Evolutionary conservation across 345 rosid genomes (phyloP).

Genomic region (Cardiospermum halicacabum): DNA sequence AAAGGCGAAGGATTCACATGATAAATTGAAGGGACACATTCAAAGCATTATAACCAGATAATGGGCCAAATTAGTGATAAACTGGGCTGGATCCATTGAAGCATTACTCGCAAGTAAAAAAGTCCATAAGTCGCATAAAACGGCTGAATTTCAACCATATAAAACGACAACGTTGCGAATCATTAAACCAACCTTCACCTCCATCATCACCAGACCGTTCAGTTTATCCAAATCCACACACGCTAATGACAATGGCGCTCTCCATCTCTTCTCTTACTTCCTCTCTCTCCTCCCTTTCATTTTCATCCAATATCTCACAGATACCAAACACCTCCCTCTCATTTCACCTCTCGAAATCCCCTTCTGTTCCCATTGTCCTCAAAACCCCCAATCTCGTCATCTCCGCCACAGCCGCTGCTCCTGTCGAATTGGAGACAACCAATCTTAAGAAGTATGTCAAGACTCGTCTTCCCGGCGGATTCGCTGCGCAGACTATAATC

Average conservation of each 20-base stretch:
- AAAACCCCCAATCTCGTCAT: slow-evolving; percentile 37
- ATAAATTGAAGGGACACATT: too few relatives aligned
- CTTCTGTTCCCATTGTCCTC: slow-evolving; percentile 25
- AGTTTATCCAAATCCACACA: not conserved
- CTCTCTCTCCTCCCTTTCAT: slow-evolving; percentile 71
- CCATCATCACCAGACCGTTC: too few relatives aligned
- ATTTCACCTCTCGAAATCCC: slow-evolving; percentile 27
- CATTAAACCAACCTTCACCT: too few relatives aligned
- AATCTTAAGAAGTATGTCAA: slow-evolving; percentile 74
- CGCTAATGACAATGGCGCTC: slow-evolving; percentile 40
- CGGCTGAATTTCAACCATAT: too few relatives aligned
- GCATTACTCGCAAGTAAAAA: too few relatives aligned
- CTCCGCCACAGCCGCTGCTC: slow-evolving; percentile 49
- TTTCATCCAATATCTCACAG: slow-evolving; percentile 65
- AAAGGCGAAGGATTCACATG: too few relatives aligned
- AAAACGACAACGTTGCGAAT: not conserved
- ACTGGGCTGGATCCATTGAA: too few relatives aligned
- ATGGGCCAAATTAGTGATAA: too few relatives aligned
- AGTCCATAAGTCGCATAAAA: too few relatives aligned
- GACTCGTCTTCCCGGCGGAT: slow-evolving; percentile 86
- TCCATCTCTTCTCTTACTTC: slow-evolving; percentile 55
- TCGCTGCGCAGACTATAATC: slow-evolving; percentile 75
- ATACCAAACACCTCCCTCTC: slow-evolving; percentile 33
- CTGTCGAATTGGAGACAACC: slow-evolving; percentile 32
- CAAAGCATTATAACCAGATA: too few relatives aligned